Evolutionary conservation across 352 stramenopile genomes (phyloP), one percentile per base, ranked within the genome.

Genomic region (Phytopythium ostracodes): DNA sequence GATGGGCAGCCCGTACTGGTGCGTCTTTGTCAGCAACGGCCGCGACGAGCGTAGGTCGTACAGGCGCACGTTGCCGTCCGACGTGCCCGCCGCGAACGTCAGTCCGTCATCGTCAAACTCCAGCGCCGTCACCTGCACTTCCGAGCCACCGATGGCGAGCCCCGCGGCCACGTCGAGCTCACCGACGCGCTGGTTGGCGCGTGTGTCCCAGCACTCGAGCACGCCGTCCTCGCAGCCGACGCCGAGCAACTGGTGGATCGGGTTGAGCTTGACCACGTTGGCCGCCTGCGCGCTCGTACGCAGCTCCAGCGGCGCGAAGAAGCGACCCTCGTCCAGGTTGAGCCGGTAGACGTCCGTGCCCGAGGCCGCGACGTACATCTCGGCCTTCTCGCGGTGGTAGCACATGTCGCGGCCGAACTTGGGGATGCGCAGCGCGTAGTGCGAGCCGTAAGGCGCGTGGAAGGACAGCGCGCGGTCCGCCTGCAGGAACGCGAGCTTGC

Each of bases 261-360:
- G 84, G 68, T 95, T 97, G 49, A 98, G 63, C 59, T 80, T 79
- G 36, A 98, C 73, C 22, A 96, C 84, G 64, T 98, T 98, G 25
- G 94, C 81, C 22, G 87, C 94, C 1, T 64, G 55, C 7, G 73
- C 75, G 53, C 61, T 63, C 10, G 69, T 59, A n/a, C 71, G 61
- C 53, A 96, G 69, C 65, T 89, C 72, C 33, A 98, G 67, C 40
- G 95, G 89, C 25, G 88, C 84, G 24, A 96, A 67, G 74, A 99
- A 99, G 49, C 93, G 80, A 17, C 98, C 98, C 67, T 99, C 87
- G 70, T 99, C 97, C 51, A 99, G 78, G 71, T 99, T 99, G 33
- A 99, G 83, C 44, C 98, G 77, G 78, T 99, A 99, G 14, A 99
- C 83, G 57, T 99, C 83, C 8, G 82, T 77, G 25, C 75, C 75